Evolutionary conservation across 1,139 yeast genomes (phyloP).

Genomic region (Yamadazyma buinensis): DNA sequence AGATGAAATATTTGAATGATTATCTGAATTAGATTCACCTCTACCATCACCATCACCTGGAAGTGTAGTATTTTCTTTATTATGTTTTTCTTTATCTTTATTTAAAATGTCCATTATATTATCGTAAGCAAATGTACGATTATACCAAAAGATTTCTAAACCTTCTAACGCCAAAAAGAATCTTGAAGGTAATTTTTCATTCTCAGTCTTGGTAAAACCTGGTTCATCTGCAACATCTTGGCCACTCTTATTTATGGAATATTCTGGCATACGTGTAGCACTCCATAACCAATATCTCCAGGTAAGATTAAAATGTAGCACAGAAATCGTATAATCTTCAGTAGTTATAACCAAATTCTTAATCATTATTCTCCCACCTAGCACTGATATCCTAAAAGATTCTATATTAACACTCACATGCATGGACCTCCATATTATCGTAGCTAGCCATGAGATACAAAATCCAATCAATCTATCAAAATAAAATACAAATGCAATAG

Average conservation of each 20-base stretch:
- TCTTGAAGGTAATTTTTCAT: conserved; percentile 55
- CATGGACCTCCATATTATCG: conserved; percentile 60
- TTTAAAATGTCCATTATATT: conserved; percentile 47
- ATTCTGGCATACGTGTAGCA: conserved; percentile 46
- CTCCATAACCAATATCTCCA: conserved; percentile 86
- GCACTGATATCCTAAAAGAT: conserved; percentile 66
- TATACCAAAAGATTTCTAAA: conserved; percentile 75
- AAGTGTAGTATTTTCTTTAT: not conserved
- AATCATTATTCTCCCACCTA: conserved; percentile 80
- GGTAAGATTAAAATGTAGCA: conserved; percentile 68
- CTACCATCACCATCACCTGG: not conserved
- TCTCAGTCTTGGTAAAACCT: conserved; percentile 20
- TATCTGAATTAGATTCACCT: not conserved
- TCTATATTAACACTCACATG: conserved; percentile 62
- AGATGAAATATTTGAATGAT: not conserved
- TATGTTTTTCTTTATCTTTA: conserved; percentile 9
- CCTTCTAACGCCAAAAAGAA: conserved; percentile 66
- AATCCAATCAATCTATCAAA: conserved; percentile 74
- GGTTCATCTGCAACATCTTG: conserved; percentile 19
- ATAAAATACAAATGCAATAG: conserved; percentile 67
- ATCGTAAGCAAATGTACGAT: conserved; percentile 75
- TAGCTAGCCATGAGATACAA: conserved; percentile 48
- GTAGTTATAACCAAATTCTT: conserved; percentile 72
- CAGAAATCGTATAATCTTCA: conserved; percentile 64
- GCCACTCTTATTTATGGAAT: conserved; percentile 20